Percentiles rank a stretch among this genome's conserved stretches.
phyloP scores from a whole-genome alignment of 371 early-diverging fungal genomes.

The Mortierella sp. region DNA sequence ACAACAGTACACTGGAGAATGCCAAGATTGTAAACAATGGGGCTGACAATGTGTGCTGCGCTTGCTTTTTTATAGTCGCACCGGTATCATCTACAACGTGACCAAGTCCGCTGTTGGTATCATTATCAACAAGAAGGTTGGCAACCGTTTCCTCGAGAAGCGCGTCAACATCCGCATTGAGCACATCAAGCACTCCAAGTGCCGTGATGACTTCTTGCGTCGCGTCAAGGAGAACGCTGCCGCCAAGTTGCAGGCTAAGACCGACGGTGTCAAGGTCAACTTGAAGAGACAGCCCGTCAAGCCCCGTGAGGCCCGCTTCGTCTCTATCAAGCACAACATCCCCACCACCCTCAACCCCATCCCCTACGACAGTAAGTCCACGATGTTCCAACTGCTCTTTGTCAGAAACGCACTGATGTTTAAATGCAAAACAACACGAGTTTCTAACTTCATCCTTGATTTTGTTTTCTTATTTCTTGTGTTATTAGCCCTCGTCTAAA shows the following conservation, averaged over 20 bases:
- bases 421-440: not conserved
- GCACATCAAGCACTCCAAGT: conserved; percentile 99
- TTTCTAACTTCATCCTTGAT: not conserved
- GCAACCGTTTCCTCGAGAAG: conserved; percentile 98
- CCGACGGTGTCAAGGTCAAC: conserved; percentile 65
- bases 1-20: too few species aligned
- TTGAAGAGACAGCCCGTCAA: conserved; percentile 95
- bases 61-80: conserved; percentile 72
- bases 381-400: not conserved
- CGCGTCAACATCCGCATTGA: conserved; percentile 98
- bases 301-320: conserved; percentile 92
- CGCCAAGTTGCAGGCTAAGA: conserved; percentile 79
- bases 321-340: conserved; percentile 89
- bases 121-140: conserved; percentile 98
- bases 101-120: conserved; percentile 99
- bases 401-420: conserved; percentile 48
- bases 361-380: conserved; percentile 88
- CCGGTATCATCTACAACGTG: conserved; percentile 99
- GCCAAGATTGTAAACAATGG: too few species aligned
- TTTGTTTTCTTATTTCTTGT: not conserved
- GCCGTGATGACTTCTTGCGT: conserved; percentile 98
- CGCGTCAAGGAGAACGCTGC: conserved; percentile 96
- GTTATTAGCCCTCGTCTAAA: conserved; percentile 41
- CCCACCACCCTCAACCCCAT: conserved; percentile 94
- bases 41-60: not conserved